Evolutionary conservation across 345 rosid genomes (phyloP), one percentile per base, ranked within the genome.

Genomic region (Rhodamnia rubescens): DNA sequence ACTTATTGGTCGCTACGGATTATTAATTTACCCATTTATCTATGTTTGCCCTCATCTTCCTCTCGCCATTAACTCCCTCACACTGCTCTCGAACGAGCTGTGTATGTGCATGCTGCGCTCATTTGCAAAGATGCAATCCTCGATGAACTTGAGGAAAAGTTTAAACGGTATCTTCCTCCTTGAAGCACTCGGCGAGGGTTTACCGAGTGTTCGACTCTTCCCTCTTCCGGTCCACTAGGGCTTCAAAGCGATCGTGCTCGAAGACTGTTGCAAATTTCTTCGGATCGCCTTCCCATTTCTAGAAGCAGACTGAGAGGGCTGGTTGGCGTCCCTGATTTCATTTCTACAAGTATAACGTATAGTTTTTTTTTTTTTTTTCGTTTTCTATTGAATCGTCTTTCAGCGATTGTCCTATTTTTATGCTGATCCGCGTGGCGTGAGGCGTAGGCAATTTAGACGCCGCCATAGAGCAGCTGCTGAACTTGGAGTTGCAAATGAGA

Each of bases 401-500:
- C 11, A 4, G 36, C 56, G 40, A 13, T 10, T 81, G 61, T 83
- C 22, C 22, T 11, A 26, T 12, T 9, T 22, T 4, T 85, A 61
- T 61, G 14, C 47, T 13, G 42, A 26, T 42, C 49, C 49, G 55
- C 21, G 83, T 81, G 85, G 87, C 29, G 53, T 84, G 87, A 42
- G 92, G 87, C 12, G 89, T 85, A 26, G 85, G 86, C 47, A 87
- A 91, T 56, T 86, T 95, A 85, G 95, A 92, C 88, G 85, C 93
- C 51, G 88, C 90, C 61, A 93, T 96, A 57, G 99, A 95, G 87
- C 93, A 92, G 81, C 90, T 96, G 58, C 89, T 93, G 88, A 92
- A 92, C 83, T 93, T 89, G 15, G 98, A 95, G 94, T 93, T 95
- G 92, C 98, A 93, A 88, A 92, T 91, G 98, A 92, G 98, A 84